These are phyloP conservation scores for Pyrenopolyporus hunteri DNA, from an alignment of 495 filamentous ascomycete genomes.

Conservation along the genomic window DNA sequence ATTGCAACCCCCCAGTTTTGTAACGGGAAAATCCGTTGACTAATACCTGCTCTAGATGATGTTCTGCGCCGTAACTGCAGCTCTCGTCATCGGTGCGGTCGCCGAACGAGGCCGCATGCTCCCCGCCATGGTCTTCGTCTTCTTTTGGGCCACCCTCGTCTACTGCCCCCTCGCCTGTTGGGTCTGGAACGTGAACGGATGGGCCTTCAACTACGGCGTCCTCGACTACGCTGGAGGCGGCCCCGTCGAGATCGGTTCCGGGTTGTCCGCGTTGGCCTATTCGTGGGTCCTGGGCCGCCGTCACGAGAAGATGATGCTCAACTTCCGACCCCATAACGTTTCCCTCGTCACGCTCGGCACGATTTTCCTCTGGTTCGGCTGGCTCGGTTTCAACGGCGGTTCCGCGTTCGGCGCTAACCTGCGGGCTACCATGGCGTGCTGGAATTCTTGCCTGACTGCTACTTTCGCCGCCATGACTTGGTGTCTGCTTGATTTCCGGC, in stretches of 20 bases:
- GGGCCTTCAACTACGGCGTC: conserved; percentile 90
- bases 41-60: conserved; percentile 69
- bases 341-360: conserved; percentile 96
- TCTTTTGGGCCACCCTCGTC: conserved; percentile 95
- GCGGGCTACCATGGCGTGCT: conserved; percentile 93
- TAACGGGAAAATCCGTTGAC: conserved; percentile 13
- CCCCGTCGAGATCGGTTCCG: conserved; percentile 96
- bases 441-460: conserved; percentile 94
- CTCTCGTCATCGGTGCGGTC: conserved; percentile 89
- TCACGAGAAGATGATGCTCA: conserved; percentile 99
- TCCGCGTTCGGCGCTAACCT: conserved; percentile 95
- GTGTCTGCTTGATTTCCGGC: conserved; percentile 92
- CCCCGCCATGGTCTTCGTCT: conserved; percentile 93
- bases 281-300: conserved; percentile 93
- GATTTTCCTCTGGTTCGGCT: conserved; percentile 96
- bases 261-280: conserved; percentile 90
- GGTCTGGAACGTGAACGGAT: conserved; percentile 94
- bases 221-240: conserved; percentile 97
- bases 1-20: conserved; percentile 52
- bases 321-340: conserved; percentile 95
- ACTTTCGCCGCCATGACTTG: conserved; percentile 88
- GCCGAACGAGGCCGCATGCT: conserved; percentile 93
- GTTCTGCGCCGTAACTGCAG: conserved; percentile 92
- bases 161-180: conserved; percentile 97
- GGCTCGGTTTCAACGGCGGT: conserved; percentile 98